Conservation (phyloP, 2,329 filamentous ascomycete genomes). For the Colletotrichum simmondsii region DNA sequence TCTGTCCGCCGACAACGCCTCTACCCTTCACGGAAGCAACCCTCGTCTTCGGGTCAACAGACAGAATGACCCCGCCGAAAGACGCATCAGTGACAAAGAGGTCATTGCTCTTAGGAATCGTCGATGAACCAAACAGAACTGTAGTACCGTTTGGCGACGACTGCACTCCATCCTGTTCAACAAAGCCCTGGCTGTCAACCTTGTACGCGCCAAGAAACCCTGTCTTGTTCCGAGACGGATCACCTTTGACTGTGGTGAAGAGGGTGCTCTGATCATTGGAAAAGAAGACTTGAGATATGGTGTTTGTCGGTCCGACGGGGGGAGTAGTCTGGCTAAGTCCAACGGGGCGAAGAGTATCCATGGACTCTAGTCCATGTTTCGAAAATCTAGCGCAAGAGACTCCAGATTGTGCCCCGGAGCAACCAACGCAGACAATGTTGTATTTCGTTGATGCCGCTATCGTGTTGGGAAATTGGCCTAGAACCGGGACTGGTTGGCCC, state of each 20-base stretch:
- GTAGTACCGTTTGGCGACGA: constrained; percentile 65
- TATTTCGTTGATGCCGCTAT: constrained; percentile 58
- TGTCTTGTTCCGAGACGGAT: constrained; percentile 63
- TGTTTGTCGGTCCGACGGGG: constrained; percentile 67
- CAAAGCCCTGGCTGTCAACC: constrained; percentile 42
- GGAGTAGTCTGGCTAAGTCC: constrained; percentile 67
- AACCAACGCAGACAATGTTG: constrained; percentile 57
- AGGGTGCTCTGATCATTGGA: constrained; percentile 62
- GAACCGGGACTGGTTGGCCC: constrained; percentile 53
- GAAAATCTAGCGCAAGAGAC: constrained; percentile 56
- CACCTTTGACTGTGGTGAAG: constrained; percentile 69
- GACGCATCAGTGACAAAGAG: constrained; percentile 69
- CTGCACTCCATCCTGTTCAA: constrained; percentile 40
- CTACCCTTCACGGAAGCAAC: constrained; percentile 49
- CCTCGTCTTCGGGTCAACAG: constrained; percentile 46
- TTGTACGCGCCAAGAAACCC: constrained; percentile 66
- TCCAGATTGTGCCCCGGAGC: constrained; percentile 55
- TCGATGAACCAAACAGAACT: constrained; percentile 64
- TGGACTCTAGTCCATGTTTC: constrained; percentile 47
- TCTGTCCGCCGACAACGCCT: constrained; percentile 59
- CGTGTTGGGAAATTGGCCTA: constrained; percentile 64
- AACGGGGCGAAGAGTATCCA: constrained; percentile 59
- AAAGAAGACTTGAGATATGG: constrained; percentile 70
- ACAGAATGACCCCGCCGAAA: constrained; percentile 64
- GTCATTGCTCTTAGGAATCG: constrained; percentile 54